Evolutionary conservation across 495 filamentous ascomycete genomes (phyloP).

Genomic region (Xylaria scruposa): DNA sequence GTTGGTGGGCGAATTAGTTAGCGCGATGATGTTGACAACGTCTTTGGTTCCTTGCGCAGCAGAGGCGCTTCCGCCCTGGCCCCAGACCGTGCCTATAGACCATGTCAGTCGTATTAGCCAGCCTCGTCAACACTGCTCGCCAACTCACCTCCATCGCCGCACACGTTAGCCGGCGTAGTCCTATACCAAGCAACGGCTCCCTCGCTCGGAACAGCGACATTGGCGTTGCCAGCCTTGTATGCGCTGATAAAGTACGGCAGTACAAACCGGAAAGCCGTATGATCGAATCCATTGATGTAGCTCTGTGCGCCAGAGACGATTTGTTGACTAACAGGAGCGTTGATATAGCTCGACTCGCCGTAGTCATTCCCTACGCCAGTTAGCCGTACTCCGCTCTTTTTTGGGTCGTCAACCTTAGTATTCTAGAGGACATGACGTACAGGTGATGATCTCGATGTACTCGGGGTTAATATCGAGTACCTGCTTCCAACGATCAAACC

Average conservation of each 20-base stretch:
- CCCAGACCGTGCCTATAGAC: slow-evolving; percentile 50
- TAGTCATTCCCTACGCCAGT: slow-evolving; percentile 73
- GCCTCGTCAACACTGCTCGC: slow-evolving; percentile 35
- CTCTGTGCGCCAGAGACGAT: slow-evolving; percentile 57
- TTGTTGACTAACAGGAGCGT: slow-evolving; percentile 56
- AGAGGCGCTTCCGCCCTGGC: slow-evolving; percentile 49
- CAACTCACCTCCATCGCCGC: slow-evolving; percentile 49
- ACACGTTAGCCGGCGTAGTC: slow-evolving; percentile 45
- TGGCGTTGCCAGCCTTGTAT: slow-evolving; percentile 61
- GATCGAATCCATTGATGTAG: slow-evolving; percentile 54
- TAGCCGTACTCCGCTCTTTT: slow-evolving; percentile 12
- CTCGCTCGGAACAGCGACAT: slow-evolving; percentile 51
- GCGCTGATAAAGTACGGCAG: slow-evolving; percentile 70
- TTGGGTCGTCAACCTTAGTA: neutral
- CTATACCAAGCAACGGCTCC: slow-evolving; percentile 73
- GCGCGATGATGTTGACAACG: slow-evolving; percentile 53
- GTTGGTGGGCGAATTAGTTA: slow-evolving; percentile 41
- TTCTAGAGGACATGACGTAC: slow-evolving; percentile 25
- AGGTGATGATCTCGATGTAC: slow-evolving; percentile 65
- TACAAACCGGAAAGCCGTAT: slow-evolving; percentile 52
- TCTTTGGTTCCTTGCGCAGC: slow-evolving; percentile 52
- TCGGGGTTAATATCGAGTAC: slow-evolving; percentile 67
- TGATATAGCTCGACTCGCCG: slow-evolving; percentile 79
- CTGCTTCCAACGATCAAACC: slow-evolving; percentile 78
- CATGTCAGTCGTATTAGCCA: slow-evolving; percentile 29